Evolutionary conservation across 306 rosid species (phyloP), one percentile per base, ranked within the genome.

Genomic region (Fragaria ananassa): DNA sequence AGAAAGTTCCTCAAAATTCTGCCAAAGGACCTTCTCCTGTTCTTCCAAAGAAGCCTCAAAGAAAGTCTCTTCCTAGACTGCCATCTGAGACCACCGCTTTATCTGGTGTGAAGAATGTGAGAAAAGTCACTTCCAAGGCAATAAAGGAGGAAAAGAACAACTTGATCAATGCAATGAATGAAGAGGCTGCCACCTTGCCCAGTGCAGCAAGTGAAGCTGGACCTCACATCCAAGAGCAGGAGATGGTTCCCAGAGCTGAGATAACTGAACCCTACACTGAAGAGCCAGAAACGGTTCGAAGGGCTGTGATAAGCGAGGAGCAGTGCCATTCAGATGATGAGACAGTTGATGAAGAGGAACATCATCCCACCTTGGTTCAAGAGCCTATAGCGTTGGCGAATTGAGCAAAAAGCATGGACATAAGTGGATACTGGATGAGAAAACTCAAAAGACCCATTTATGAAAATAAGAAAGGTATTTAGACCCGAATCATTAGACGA

Each of bases 31-130:
- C 72, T 68, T 80, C 80, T 62, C 85, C 85, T 57, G 81, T 77
- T 76, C 84, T 76, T 78, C 81, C 65, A 44, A 92, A 88, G 85
- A 96, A 85, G 97, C 96, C 98, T 46, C 92, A 81, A 18, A 81
- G 99, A 35, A 96, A 81, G 84, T 96, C 99, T 74, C 98, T 96
- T 75, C 99, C 99, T 53, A 85, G 83, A 78, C 86, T 92, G 78
- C 87, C 89, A 56, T 83, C 98, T 77, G 96, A 87, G 58, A 92
- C 74, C 85, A 83, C 74, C 77, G 78, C 88, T 77, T 79, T 87
- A 70, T 72, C 93, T 75, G 83, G 73, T 67, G 51, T 81, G 50
- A 68, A 76, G 61, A 76, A 79, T 82, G 89, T 74, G 13, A 86
- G 74, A 42, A 89, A 86, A 71, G n/a, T n/a, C 42, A 21, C 93